Evolutionary conservation across 2,329 filamentous ascomycete species (phyloP), one percentile per base, ranked within the genome.

Genomic region (Microdochium trichocladiopsis): DNA sequence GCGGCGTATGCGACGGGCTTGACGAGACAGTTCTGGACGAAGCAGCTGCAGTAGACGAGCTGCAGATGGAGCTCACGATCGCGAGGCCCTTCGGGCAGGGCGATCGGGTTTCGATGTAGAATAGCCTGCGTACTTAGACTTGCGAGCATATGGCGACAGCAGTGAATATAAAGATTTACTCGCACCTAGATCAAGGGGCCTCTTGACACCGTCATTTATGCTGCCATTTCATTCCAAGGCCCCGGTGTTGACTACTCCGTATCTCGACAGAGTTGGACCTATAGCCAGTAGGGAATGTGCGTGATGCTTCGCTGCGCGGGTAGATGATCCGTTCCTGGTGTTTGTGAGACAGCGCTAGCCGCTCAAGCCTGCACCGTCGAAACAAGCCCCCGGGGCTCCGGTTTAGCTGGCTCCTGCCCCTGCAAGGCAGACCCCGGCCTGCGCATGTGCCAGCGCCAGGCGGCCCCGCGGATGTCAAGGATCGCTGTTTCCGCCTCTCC

Each of bases 1-100:
- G 62, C 61, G 21, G 59, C 60, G 9, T 68, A 66, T 51, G 58
- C 57, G 25, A 59, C 61, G 2, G 66, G 61, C 50, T 57, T 66
- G 23, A 41, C 36, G n/a, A 41, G 36, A 16, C 10, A 41, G n/a
- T 41, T 41, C n/a, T 41, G 36, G 36, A 16, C n/a, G 36, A 41
- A 31, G 28, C 28, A 31, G 14, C 8, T 31, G 8, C 8, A 14
- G 28, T 31, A 31, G 14, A 14, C 28, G 14, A 33, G 28, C 14
- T 8, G 28, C 28, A 31, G 28, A 31, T 8, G 14, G 28, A 31
- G 28, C 28, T 8, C 28, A 33, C 14, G 28, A 14, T 33, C 28
- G 28, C 14, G 28, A 33, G 28, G 28, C 14, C 8, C 14, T 33
- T 14, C 28, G 14, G 28, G 28, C 28, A 33, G 8, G 8, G 28